Conservation (phyloP, 352 stramenopile genomes). For the Pythium monospermum region DNA sequence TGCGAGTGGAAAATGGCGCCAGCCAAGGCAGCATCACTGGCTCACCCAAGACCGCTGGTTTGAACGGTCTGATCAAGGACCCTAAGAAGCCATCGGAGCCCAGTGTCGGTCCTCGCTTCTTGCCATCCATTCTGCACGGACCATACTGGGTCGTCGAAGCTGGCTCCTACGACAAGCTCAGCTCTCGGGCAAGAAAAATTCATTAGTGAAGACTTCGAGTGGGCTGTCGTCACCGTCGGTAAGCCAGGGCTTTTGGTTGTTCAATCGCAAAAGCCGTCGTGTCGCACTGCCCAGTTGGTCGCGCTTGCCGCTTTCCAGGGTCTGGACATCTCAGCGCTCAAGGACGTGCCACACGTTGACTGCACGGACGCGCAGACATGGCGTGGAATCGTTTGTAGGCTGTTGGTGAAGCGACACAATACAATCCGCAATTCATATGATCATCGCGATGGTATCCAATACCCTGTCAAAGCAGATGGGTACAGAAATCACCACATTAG, state of each 20-base stretch:
- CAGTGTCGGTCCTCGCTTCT: conserved; percentile 5
- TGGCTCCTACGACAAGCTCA: conserved; percentile 14
- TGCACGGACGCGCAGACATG: conserved; percentile 8
- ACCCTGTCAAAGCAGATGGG: too few relatives aligned
- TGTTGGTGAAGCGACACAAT: background rate
- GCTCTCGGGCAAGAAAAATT: conserved; percentile 9
- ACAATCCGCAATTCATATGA: too few relatives aligned
- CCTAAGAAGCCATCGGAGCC: conserved; percentile 7
- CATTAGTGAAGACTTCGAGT: conserved; percentile 17
- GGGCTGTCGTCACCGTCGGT: conserved; percentile 18
- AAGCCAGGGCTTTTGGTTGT: conserved; percentile 15
- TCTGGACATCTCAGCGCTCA: conserved; percentile 13
- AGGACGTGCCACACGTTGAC: conserved; percentile 12
- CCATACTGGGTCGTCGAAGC: conserved; percentile 22
- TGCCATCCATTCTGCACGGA: conserved; percentile 1
- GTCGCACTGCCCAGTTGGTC: conserved; percentile 5
- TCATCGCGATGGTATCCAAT: too few relatives aligned
- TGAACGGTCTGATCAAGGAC: conserved; percentile 16
- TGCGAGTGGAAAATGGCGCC: conserved; percentile 8
- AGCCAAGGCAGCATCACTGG: conserved; percentile 14
- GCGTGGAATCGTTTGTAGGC: too few relatives aligned
- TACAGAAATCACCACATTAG: too few relatives aligned
- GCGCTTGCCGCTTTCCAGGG: conserved; percentile 11
- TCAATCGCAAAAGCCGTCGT: conserved; percentile 17
- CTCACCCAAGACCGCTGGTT: conserved; percentile 7